Evolutionary conservation across 1,139 yeast genomes (phyloP), one percentile per base, ranked within the genome.

Genomic region (Diutina rugosa): DNA sequence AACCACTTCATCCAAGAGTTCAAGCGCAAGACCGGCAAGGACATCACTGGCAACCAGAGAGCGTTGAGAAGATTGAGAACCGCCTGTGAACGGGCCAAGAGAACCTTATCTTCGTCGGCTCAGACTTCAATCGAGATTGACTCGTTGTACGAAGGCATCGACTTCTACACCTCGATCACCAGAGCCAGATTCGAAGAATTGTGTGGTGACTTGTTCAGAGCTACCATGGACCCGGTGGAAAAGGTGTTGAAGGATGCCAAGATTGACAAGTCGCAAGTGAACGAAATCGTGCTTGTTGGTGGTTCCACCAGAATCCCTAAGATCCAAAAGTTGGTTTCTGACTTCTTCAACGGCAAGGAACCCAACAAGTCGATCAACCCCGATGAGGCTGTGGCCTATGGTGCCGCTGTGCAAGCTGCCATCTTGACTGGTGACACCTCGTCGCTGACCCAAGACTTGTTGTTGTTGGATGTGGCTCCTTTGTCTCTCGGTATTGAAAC

Each of bases 301-400:
- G 97, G 97, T 76, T 90, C 97, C 55, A 90, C 97, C 59, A 90
- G 97, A 84, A 90, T 90, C 77, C 97, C 97, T 75, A 90, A 90
- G 80, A 96, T 90, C 63, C 97, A 89, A 79, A 87, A 87, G 73
- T 80, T 90, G 66, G 80, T 90, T 63, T 96, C 90, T 74, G 80
- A 82, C 63, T 90, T 76, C 82, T 90, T 90, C 73, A 86, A 86
- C 69, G 96, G 96, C 67, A 90, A 90, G 81, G 87, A 90, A 77
- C 93, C 95, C 58, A 85, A 95, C 63, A 90, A 89, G 81, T 95
- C 96, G 76, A 90, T 90, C 69, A 90, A 90, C 79, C 97, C 97
- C 59, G 97, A 90, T 76, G 81, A 77, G 69, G 81, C 81, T 62
- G 81, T 77, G 64, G 81, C 81, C 51, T 76, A 76, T 65, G 81